Evolutionary conservation across 495 filamentous ascomycete species (phyloP).

Genomic region (Poronia punctata): DNA sequence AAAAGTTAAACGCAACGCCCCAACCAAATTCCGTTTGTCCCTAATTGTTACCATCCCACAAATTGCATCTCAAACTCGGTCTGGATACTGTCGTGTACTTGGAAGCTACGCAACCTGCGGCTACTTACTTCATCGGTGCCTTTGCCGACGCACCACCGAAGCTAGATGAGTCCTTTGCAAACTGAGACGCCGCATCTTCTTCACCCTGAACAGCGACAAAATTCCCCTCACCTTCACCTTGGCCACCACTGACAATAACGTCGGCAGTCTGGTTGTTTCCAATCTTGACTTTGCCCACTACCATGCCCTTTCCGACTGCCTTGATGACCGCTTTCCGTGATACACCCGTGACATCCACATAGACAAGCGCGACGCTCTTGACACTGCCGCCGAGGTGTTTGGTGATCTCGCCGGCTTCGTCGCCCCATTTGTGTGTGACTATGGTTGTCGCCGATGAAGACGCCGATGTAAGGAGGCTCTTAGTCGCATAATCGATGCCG

Average conservation of each 20-base stretch:
- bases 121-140: slow-evolving; percentile 15
- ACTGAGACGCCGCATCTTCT: slow-evolving; percentile 4
- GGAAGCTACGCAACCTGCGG: too few relatives aligned
- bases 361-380: slow-evolving; percentile 95
- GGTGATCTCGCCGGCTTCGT: slow-evolving; percentile 71
- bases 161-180: slow-evolving; percentile 13
- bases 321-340: slow-evolving; percentile 83
- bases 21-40: too few relatives aligned
- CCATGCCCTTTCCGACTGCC: slow-evolving; percentile 95
- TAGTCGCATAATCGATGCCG: slow-evolving; percentile 79
- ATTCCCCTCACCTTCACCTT: too few relatives aligned
- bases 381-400: slow-evolving; percentile 71
- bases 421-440: slow-evolving; percentile 76
- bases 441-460: slow-evolving; percentile 72
- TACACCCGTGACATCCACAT: slow-evolving; percentile 92
- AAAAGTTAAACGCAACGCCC: too few relatives aligned
- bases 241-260: slow-evolving; percentile 74
- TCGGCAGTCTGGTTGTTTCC: slow-evolving; percentile 51
- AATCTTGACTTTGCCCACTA: slow-evolving; percentile 81
- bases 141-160: slow-evolving; percentile 8
- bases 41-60: too few relatives aligned
- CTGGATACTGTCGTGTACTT: too few relatives aligned
- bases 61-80: too few relatives aligned
- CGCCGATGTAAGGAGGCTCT: slow-evolving; percentile 63
- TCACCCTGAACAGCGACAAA: slow-evolving; percentile 12